phyloP scores from a whole-genome alignment of 169 alveolate species.

The Eimeria sp. region DNA sequence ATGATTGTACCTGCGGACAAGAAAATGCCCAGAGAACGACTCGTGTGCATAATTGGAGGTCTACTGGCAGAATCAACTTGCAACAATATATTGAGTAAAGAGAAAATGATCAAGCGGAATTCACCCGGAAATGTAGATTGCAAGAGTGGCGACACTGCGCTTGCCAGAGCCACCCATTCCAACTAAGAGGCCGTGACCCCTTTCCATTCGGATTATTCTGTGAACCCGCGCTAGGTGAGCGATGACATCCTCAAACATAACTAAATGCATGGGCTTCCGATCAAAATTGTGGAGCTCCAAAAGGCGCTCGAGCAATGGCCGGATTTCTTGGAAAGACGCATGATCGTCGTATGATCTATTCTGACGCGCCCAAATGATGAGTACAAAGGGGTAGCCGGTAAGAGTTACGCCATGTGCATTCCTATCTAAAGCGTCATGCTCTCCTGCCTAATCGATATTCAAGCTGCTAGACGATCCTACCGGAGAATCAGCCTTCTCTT shows the following conservation, averaged over 20 bases:
- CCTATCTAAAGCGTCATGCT: background rate
- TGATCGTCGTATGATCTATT: constrained; percentile 94
- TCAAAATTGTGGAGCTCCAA: constrained; percentile 93
- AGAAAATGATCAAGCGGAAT: background rate
- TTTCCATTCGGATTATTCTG: constrained; percentile 95
- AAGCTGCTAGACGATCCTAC: background rate
- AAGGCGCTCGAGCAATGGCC: constrained; percentile 91
- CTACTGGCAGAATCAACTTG: background rate
- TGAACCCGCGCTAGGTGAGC: constrained; percentile 96
- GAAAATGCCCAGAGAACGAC: background rate
- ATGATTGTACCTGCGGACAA: constrained; percentile 89
- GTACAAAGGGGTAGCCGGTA: too few relatives aligned
- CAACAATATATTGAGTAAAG: background rate
- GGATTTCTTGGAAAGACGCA: constrained; percentile 92
- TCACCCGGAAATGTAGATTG: constrained; percentile 94
- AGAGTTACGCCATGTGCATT: background rate
- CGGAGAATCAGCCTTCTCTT: constrained; percentile 58
- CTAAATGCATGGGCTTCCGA: constrained; percentile 96
- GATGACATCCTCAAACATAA: constrained; percentile 97
- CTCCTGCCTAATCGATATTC: too few relatives aligned
- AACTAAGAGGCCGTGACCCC: constrained; percentile 97
- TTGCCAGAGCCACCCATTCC: constrained; percentile 99
- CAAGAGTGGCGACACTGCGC: constrained; percentile 95
- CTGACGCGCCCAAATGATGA: constrained; percentile 77
- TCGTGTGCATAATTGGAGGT: background rate